A percentile compares a stretch with the other conserved stretches of the same genome.
Evolutionary conservation across 495 filamentous ascomycete genomes (phyloP).

Genomic region (Mycothermus thermophilus): DNA sequence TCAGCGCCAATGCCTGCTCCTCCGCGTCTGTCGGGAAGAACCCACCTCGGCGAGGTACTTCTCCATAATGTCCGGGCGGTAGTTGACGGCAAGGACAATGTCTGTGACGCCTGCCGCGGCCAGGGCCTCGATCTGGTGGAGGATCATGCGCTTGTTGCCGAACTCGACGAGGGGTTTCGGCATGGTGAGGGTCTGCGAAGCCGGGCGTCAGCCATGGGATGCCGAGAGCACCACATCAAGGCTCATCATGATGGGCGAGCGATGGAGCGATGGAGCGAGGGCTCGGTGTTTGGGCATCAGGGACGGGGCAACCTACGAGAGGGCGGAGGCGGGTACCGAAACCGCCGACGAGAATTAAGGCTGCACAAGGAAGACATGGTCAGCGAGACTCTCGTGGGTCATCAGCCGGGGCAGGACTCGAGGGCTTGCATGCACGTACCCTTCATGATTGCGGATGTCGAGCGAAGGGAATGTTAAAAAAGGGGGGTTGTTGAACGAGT

Average conservation of each 20-base stretch:
- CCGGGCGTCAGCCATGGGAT: constrained; percentile 14
- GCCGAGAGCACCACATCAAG: too few relatives aligned
- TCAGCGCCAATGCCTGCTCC: background rate
- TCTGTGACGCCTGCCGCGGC: constrained; percentile 93
- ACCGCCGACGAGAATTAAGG: constrained; percentile 97
- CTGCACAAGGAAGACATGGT: constrained; percentile 34
- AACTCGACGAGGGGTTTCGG: constrained; percentile 98
- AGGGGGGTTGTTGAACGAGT: constrained; percentile 15
- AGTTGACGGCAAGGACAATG: constrained; percentile 97
- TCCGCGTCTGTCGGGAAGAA: background rate
- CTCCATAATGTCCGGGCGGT: constrained; percentile 93
- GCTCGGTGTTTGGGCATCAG: constrained; percentile 6
- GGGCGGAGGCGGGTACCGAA: constrained; percentile 97
- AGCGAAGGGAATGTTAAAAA: constrained; percentile 10
- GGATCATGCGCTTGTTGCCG: constrained; percentile 96
- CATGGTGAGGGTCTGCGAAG: constrained; percentile 73
- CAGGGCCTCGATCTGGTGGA: constrained; percentile 92
- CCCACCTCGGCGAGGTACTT: constrained; percentile 40
- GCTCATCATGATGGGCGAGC: background rate
- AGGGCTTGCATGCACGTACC: constrained; percentile 23
- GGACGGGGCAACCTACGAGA: constrained; percentile 61
- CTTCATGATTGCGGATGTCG: constrained; percentile 31
- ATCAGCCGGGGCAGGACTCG: background rate
- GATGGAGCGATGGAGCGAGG: constrained; percentile 3
- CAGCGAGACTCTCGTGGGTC: constrained; percentile 11